A percentile compares a stretch with the other conserved stretches of the same genome.
phyloP scores from a whole-genome alignment of 371 early-diverging fungal genomes.

The Syncephalastrum monosporum region DNA sequence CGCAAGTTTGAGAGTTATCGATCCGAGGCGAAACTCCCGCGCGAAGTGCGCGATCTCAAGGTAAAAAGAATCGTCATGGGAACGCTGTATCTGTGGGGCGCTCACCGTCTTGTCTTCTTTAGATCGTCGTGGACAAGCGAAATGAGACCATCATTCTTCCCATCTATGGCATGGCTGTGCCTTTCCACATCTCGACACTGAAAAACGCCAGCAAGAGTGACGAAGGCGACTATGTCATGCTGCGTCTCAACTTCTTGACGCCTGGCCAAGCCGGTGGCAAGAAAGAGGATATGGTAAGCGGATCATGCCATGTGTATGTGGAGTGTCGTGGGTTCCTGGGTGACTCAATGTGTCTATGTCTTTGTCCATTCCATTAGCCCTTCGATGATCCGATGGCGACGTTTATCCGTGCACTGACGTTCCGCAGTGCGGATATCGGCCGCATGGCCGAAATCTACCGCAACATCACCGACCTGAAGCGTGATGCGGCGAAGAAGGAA shows the following conservation, averaged over 20 bases:
- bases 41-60: slow-evolving; percentile 62
- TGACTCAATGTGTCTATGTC: not conserved
- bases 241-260: slow-evolving; percentile 96
- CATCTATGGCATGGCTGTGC: slow-evolving; percentile 96
- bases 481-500: slow-evolving; percentile 86
- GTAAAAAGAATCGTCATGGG: slow-evolving; percentile 19
- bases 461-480: slow-evolving; percentile 87
- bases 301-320: not conserved
- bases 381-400: slow-evolving; percentile 89
- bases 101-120: not conserved
- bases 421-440: slow-evolving; percentile 81
- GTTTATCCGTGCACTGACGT: slow-evolving; percentile 91
- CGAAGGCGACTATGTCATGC: slow-evolving; percentile 91
- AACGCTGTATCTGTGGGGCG: too few species aligned
- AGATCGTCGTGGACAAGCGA: slow-evolving; percentile 92
- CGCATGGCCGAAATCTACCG: slow-evolving; percentile 85
- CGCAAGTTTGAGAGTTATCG: slow-evolving; percentile 93
- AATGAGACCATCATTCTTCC: slow-evolving; percentile 93
- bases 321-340: too few species aligned
- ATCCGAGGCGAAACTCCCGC: slow-evolving; percentile 84
- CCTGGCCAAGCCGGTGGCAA: slow-evolving; percentile 93
- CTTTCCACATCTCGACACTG: slow-evolving; percentile 97
- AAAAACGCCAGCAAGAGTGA: slow-evolving; percentile 96
- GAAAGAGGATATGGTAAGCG: slow-evolving; percentile 74
- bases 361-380: slow-evolving; percentile 43